Base-by-base conservation (phyloP, 176 grass and related monocot genomes). In the Zoysia pacifica region DNA sequence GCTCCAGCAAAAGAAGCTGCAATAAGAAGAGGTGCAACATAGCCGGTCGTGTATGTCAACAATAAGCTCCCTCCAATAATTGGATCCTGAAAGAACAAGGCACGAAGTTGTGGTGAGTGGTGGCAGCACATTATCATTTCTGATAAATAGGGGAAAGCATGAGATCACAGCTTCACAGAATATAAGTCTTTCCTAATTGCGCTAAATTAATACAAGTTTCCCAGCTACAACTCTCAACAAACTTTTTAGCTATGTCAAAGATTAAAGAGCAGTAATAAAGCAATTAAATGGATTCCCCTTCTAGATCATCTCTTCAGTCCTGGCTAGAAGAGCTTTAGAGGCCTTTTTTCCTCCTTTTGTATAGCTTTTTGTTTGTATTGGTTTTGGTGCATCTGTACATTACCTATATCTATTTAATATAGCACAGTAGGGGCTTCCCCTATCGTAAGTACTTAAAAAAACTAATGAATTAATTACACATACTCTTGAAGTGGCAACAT, bases 1-100 rank as follows among this genome's bases (percentile, higher is more conserved):
- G 92, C 95, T 85, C 95, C 95, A 72, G 95, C 95, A 91, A 98
- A 98, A 76, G 90, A 98, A 79, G 95, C 90, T 82, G 95, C 95
- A 82, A 94, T 63, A 70, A 98, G 90, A 88, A 98, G 95, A 86
- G 95, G 95, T 50, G 95, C 88, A 69, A 98, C 81, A 86, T 98
- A 98, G 61, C 95, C 92, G 41, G 92, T 98, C 70, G 92, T 98
- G 65, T 94, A 98, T 76, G 95, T 93, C 81, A 98, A 86, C 48
- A 98, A 81, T 85, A 98, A 87, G 81, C 92, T 94, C 68, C 92
- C 92, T 59, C 92, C 95, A 72, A 93, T 52, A 71, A 98, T 37
- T 51, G 92, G 92, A 81, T 98, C 95, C 95, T 98, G 82, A 87
- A 41, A 86, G 9, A 38, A 84, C 52, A 89, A 63, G 6, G 4